These are phyloP conservation scores for Trichoderma semiorbis DNA, from an alignment of 2,329 filamentous ascomycete genomes.

Conservation along the genomic window DNA sequence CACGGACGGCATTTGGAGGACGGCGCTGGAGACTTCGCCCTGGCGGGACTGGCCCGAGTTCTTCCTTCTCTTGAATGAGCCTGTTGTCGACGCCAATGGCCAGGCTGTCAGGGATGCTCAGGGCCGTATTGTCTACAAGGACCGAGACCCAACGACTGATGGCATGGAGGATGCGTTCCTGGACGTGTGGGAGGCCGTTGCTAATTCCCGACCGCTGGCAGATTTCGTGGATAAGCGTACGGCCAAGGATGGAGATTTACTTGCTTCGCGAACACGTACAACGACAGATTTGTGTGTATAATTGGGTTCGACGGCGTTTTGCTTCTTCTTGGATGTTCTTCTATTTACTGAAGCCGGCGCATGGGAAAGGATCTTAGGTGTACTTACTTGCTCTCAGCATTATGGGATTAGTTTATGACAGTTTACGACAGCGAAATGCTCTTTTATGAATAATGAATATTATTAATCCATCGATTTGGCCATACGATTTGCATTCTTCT, in stretches of 20 bases:
- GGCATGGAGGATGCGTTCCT: constrained; percentile 27
- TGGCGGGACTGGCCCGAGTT: constrained; percentile 31
- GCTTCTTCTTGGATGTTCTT: background rate
- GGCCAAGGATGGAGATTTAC: constrained; percentile 16
- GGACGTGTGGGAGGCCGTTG: constrained; percentile 25
- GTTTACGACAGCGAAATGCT: background rate
- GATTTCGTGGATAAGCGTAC: constrained; percentile 15
- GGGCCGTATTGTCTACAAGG: constrained; percentile 16
- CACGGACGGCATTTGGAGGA: constrained; percentile 26
- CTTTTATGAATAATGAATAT: background rate
- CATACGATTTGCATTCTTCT: background rate
- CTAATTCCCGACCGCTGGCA: constrained; percentile 23
- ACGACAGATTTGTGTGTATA: constrained; percentile 12
- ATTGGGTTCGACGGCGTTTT: background rate
- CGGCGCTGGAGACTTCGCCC: constrained; percentile 24
- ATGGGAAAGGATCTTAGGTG: background rate
- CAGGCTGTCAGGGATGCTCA: background rate
- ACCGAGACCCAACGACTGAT: constrained; percentile 18
- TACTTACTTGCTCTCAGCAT: background rate
- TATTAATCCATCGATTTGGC: background rate
- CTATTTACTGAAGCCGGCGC: background rate
- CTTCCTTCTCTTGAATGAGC: constrained; percentile 21
- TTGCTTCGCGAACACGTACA: constrained; percentile 17
- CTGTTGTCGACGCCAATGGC: constrained; percentile 16
- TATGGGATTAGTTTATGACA: background rate